Evolutionary conservation across 2,329 filamentous ascomycete species (phyloP), one percentile per base, ranked within the genome.

Genomic region (Aspergillus pseudonomiae): DNA sequence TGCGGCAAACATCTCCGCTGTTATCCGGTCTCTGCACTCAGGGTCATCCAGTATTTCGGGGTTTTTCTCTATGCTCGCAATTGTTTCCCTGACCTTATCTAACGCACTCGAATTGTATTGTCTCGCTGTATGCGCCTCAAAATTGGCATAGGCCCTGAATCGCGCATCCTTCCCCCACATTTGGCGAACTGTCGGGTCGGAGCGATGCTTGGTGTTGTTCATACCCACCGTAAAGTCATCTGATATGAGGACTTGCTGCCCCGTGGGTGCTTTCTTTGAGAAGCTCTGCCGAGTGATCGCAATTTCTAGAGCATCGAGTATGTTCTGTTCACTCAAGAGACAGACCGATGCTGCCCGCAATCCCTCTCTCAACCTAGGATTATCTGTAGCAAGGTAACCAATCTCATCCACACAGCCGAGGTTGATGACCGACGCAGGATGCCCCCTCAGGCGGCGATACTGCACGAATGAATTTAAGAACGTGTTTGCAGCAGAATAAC

Each of bases 401-500:
- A 56, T 34, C 16, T 56, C 54, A 41, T 56, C 54, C 9, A 62
- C 36, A 21, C 45, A n/a, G 4, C 45, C 60, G 4, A 62, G 63
- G 32, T 62, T 58, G 21, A 64, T 46, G 5, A 59, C 45, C 6
- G 56, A 54, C 14, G 56, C 63, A 7, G 28, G 48, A 14, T 56
- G 34, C 1, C 60, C 60, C 3, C 19, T 24, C 21, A 24, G 28
- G 0, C 55, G 21, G 1, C 55, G 56, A 24, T 60, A 48, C 6
- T 24, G 36, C 6, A 52, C 63, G 11, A 62, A 55, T 1, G 28
- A 50, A n/a, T 60, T 53, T 59, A 80, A 73, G 65, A 76, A 82
- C 1, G 77, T 74, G 48, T 76, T 76, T 24, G 71, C 79, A 6
- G 79, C 78, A 1, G 77, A 72, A 63, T 82, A 82, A 61, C 81